Evolutionary conservation across 345 rosid genomes (phyloP).

Genomic region (Physaria fendleri): DNA sequence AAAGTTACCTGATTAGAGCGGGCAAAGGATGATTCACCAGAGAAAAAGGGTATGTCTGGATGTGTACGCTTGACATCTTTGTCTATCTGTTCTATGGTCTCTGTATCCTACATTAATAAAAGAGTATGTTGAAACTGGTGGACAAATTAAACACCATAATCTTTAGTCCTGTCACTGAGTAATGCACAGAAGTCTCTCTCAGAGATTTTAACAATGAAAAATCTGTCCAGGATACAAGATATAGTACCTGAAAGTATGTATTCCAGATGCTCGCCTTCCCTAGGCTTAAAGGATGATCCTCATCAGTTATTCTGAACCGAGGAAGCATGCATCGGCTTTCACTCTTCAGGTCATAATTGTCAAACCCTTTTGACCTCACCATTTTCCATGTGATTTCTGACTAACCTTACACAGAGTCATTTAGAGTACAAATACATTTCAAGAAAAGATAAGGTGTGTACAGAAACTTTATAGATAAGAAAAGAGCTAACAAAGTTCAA

Average conservation of each 20-base stretch:
- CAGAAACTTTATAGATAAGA: background rate
- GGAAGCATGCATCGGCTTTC: slow-evolving; percentile 62
- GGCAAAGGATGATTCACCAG: slow-evolving; percentile 67
- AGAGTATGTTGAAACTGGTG: background rate
- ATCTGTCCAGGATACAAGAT: background rate
- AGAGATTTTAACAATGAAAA: background rate
- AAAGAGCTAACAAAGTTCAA: background rate
- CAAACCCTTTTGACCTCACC: slow-evolving; percentile 50
- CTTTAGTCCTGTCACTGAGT: background rate
- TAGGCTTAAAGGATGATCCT: slow-evolving; percentile 93
- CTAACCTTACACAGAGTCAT: slow-evolving; percentile 79
- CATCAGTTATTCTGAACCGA: slow-evolving; percentile 72
- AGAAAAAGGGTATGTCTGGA: slow-evolving; percentile 93
- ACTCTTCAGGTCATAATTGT: slow-evolving; percentile 43
- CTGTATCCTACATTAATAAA: slow-evolving; percentile 56
- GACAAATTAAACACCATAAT: background rate
- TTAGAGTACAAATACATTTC: slow-evolving; percentile 39
- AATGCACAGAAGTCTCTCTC: background rate
- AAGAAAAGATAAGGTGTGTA: background rate
- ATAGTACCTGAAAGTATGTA: slow-evolving; percentile 89
- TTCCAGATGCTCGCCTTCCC: slow-evolving; percentile 92
- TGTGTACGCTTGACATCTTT: slow-evolving; percentile 96
- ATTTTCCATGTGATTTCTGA: slow-evolving; percentile 91
- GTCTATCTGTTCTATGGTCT: slow-evolving; percentile 91
- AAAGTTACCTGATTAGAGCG: slow-evolving; percentile 69